phyloP scores from a whole-genome alignment of 2,329 filamentous ascomycete genomes.

The Fonsecaea multimorphosa region DNA sequence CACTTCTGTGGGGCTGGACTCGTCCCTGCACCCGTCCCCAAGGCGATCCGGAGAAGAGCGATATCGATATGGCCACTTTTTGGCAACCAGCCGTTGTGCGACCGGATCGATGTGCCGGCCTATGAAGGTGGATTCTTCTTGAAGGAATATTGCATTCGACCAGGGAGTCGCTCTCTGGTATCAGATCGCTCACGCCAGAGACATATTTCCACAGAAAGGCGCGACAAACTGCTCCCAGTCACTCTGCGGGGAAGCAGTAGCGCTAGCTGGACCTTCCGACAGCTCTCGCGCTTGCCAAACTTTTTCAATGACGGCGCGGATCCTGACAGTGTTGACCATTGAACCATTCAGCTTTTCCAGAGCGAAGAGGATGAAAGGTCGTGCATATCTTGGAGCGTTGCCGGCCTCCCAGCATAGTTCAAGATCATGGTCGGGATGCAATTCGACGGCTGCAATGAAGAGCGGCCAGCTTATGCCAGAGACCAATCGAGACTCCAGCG shows the following conservation, averaged over 20 bases:
- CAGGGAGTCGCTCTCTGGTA: too few species aligned
- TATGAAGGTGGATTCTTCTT: neutral
- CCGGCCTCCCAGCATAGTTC: slow-evolving; percentile 41
- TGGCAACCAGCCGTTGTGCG: neutral
- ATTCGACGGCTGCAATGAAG: slow-evolving; percentile 25
- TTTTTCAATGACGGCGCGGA: slow-evolving; percentile 55
- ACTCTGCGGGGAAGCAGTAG: slow-evolving; percentile 2
- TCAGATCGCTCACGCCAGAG: slow-evolving; percentile 11
- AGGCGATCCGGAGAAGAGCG: slow-evolving; percentile 11
- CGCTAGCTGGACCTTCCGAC: neutral
- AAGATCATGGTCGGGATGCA: slow-evolving; percentile 44
- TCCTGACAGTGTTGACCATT: slow-evolving; percentile 54
- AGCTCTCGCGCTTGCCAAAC: slow-evolving; percentile 56
- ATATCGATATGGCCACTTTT: neutral
- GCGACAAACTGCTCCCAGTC: slow-evolving; percentile 28
- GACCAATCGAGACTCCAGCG: slow-evolving; percentile 10
- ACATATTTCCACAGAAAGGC: slow-evolving; percentile 31
- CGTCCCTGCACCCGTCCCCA: neutral
- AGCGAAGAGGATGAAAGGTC: slow-evolving; percentile 49
- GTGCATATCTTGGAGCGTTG: slow-evolving; percentile 42
- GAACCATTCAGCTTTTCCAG: slow-evolving; percentile 51
- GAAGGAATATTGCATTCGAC: neutral
- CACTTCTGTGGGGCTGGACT: neutral
- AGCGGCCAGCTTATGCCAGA: slow-evolving; percentile 25
- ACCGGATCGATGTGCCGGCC: neutral